phyloP scores from a whole-genome alignment of 495 filamentous ascomycete species.

The Penicillium bovifimosum region DNA sequence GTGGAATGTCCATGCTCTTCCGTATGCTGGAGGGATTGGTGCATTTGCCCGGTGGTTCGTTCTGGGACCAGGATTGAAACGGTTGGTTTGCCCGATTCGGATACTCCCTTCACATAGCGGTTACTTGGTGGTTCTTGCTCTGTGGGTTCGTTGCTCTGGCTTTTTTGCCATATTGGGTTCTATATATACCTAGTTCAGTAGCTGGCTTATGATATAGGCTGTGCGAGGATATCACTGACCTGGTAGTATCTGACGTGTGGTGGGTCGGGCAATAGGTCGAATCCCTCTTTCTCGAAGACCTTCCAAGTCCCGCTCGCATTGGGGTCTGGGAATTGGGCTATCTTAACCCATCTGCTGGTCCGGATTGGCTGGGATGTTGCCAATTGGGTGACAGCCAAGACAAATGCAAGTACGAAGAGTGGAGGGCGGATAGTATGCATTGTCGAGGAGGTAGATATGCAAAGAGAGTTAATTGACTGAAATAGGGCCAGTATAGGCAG shows the following conservation, averaged over 20 bases:
- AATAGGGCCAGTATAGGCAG: not conserved
- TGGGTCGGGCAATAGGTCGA: not conserved
- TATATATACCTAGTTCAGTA: not conserved
- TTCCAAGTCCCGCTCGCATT: slow-evolving; percentile 5
- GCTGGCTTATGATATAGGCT: not conserved
- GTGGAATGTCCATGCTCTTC: not conserved
- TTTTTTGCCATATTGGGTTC: not conserved
- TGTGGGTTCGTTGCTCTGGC: not conserved
- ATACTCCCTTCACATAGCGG: not conserved
- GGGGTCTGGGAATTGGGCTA: not conserved
- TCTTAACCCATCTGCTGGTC: slow-evolving; percentile 9
- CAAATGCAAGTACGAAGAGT: slow-evolving; percentile 2
- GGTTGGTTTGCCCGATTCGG: not conserved
- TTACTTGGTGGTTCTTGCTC: not conserved
- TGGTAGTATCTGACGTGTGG: not conserved
- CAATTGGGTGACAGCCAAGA: slow-evolving; percentile 9
- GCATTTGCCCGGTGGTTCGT: not conserved
- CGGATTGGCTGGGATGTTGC: slow-evolving; percentile 14
- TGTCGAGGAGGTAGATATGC: not conserved
- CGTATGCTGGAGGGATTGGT: not conserved
- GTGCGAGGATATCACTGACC: slow-evolving; percentile 4
- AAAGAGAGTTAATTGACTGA: no score
- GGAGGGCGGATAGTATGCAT: not conserved
- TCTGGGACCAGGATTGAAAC: slow-evolving; percentile 11
- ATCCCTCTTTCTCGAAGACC: slow-evolving; percentile 4